Conservation (phyloP, 768 basidiomycete genomes). For the Termitomyces sp. region DNA sequence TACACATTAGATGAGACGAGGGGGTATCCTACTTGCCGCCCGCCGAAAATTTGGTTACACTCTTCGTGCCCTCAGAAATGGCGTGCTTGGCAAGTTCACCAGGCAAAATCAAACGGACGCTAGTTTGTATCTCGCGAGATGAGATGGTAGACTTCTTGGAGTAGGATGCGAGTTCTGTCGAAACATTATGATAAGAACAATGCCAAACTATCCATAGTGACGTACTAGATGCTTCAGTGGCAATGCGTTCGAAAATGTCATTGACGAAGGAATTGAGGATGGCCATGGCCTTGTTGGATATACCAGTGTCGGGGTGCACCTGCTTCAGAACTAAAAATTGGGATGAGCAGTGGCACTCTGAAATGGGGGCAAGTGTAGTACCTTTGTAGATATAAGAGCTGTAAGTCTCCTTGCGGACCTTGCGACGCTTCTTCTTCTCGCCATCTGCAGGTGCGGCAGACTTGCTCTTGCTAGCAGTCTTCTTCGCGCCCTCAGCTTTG, state of each 20-base stretch:
- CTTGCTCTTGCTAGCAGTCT: conserved; percentile 40
- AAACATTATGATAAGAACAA: not conserved
- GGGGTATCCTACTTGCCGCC: conserved; percentile 38
- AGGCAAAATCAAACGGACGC: conserved; percentile 79
- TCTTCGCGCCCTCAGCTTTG: conserved; percentile 40
- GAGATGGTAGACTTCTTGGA: conserved; percentile 91
- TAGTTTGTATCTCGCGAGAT: conserved; percentile 85
- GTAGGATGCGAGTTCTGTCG: conserved; percentile 73
- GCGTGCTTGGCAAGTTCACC: conserved; percentile 88
- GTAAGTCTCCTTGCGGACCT: conserved; percentile 81
- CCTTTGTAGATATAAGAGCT: conserved; percentile 86
- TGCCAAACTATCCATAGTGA: not conserved
- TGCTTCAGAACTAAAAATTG: conserved; percentile 70
- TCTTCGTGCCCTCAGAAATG: conserved; percentile 67
- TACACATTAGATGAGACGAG: not conserved
- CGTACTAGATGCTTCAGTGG: conserved; percentile 69
- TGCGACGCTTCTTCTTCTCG: conserved; percentile 81
- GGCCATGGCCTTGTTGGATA: conserved; percentile 87
- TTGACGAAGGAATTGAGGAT: conserved; percentile 85
- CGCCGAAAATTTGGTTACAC: conserved; percentile 48
- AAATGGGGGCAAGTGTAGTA: conserved; percentile 25
- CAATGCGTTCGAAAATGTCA: conserved; percentile 82
- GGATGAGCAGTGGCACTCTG: not conserved
- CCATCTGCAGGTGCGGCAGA: conserved; percentile 46
- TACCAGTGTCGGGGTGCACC: conserved; percentile 92